Base-by-base conservation (phyloP, 176 grass and related monocot species). In the Cenchrus purpureus region DNA sequence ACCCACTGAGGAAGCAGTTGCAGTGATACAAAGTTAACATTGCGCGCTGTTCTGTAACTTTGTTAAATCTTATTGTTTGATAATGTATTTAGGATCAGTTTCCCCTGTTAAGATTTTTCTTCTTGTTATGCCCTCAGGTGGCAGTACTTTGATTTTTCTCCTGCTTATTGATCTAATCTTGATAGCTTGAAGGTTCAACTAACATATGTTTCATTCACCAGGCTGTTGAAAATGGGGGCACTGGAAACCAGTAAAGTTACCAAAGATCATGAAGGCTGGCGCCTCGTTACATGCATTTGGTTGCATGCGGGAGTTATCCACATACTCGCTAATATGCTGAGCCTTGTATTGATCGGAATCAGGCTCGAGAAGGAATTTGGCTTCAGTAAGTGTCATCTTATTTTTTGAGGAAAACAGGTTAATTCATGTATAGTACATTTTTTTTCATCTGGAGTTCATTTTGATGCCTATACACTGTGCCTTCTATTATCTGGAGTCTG, bases 361-460 rank as follows among this genome's bases (percentile, higher is more conserved):
- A 89, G 88, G 73, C 91, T 99, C 7, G 97, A 99, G 83, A 84
- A 89, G 91, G 97, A 99, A 88, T 99, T 99, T 40, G 97, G 97
- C 84, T 99, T 94, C 80, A 75, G 97, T 99, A 86, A 86, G 87
- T 84, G 10, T 5, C 51, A 17, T 31, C 16, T 29, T 73, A 46
- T 52, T 6, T 29, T 64, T 64, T 64, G 61, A 74, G 49, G 28
- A 54, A 74, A 54, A 42, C 82, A 72, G 15, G 53, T 79, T 83
- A n/a, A 13, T 56, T 7, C 28, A 14, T 68, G 25, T 20, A 68
- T 20, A 65, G 11, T 73, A 11, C 45, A 56, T 60, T 45, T 63
- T 15, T 15, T 71, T 5, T 43, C 31, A 2, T 77, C 45, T 80
- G 28, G 16, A 28, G 42, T 53, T 83, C 43, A 20, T 74, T 58